phyloP scores from a whole-genome alignment of 1,139 yeast species.

The Hansenula sp. region DNA sequence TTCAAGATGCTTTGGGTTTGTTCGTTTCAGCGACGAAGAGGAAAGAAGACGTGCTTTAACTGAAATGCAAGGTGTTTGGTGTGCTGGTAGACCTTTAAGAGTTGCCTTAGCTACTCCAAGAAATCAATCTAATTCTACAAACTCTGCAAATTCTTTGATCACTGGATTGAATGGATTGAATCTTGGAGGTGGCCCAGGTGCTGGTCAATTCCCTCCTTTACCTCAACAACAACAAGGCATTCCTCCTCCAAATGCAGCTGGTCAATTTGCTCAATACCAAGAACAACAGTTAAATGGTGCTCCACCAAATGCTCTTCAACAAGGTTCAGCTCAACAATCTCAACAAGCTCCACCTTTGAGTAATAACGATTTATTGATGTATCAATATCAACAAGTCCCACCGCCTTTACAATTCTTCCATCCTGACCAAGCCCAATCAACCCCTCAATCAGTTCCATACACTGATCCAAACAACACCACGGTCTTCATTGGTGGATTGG shows the following conservation, averaged over 20 bases:
- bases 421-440: constrained; percentile 8
- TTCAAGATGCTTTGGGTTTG: constrained; percentile 75
- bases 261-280: constrained; percentile 5
- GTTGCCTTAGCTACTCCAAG: constrained; percentile 69
- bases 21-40: constrained; percentile 57
- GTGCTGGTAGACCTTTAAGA: constrained; percentile 71
- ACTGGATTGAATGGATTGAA: constrained; percentile 1
- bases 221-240: constrained; percentile 5
- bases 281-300: neutral
- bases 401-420: constrained; percentile 16
- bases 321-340: constrained; percentile 3
- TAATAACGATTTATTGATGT: constrained; percentile 13
- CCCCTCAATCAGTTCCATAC: constrained; percentile 26
- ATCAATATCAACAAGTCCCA: constrained; percentile 19
- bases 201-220: neutral
- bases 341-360: neutral
- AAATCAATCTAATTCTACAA: constrained; percentile 15
- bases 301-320: constrained; percentile 6
- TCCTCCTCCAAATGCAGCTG: neutral
- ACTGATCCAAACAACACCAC: constrained; percentile 69
- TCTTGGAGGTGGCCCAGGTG: neutral
- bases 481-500: constrained; percentile 69
- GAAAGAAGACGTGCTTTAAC: constrained; percentile 62
- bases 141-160: constrained; percentile 7
- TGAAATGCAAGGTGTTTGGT: constrained; percentile 73